A percentile compares a stretch with the other conserved stretches of the same genome.
Conservation (phyloP, 345 rosid genomes). For the Hibiscus tridactylites region DNA sequence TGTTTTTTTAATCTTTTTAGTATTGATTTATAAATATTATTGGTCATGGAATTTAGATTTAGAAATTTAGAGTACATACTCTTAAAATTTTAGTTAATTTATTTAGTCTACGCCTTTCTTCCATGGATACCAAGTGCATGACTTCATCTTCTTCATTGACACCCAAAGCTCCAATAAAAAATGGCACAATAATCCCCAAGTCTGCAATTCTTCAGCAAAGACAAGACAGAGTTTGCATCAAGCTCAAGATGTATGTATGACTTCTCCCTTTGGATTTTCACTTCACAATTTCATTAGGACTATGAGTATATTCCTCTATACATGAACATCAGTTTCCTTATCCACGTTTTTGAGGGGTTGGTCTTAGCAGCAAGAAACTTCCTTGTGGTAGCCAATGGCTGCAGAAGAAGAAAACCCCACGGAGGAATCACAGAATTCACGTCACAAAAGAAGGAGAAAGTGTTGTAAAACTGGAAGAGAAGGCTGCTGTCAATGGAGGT, state of each 20-base stretch:
- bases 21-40: too few relatives aligned
- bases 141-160: not conserved
- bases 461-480: slow-evolving; percentile 1
- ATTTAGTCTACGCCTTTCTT: not conserved
- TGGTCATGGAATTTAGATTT: too few relatives aligned
- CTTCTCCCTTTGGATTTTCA: not conserved
- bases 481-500: not conserved
- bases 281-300: not conserved
- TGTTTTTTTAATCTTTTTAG: too few relatives aligned
- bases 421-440: not conserved
- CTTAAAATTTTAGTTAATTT: not conserved
- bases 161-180: not conserved
- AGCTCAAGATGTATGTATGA: slow-evolving; percentile 25
- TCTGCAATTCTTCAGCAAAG: not conserved
- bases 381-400: slow-evolving; percentile 19
- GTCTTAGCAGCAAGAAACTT: slow-evolving; percentile 6
- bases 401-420: slow-evolving; percentile 12
- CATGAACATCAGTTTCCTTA: not conserved
- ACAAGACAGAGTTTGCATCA: slow-evolving; percentile 7
- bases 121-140: slow-evolving; percentile 1
- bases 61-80: too few relatives aligned
- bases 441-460: slow-evolving; percentile 14
- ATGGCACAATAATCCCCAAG: not conserved
- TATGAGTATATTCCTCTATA: not conserved
- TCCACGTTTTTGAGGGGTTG: not conserved